Evolutionary conservation across 2,329 filamentous ascomycete genomes (phyloP), one percentile per base, ranked within the genome.

Genomic region (Aspergillus transmontanensis): DNA sequence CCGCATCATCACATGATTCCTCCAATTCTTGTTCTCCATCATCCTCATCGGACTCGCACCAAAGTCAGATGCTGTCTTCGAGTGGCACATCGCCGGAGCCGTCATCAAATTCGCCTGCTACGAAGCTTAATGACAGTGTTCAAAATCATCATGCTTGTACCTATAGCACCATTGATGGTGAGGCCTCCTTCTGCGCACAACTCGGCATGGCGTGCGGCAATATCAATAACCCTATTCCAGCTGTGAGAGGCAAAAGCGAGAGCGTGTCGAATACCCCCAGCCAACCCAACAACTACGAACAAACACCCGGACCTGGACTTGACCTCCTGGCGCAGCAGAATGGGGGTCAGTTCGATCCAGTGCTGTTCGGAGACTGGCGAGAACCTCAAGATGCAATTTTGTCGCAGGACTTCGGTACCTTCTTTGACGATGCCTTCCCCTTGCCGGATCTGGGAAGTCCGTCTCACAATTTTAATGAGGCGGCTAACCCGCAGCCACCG

Each of bases 331-430:
- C 89, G 45, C 89, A 90, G 71, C 91, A 96, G 75, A 94, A 93
- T 71, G 89, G 90, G 62, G 92, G 92, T 61, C 88, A 91, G 67
- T 97, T 98, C 72, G 94, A 98, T 66, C 94, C 95, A 0, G 89
- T 95, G 60, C 84, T 98, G 5, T 98, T 97, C 76, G 92, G 91
- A 59, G 92, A 93, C 70, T 98, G 97, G 79, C 89, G 95, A 58
- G 95, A 99, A 73, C 89, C 93, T 0, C 92, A 96, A 72, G 91
- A 93, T 62, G 94, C 90, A 60, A 85, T 96, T 16, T 80, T 96
- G 83, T 68, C 89, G 81, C 72, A 86, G 50, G 87, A 88, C 10
- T 91, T 96, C 68, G 91, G 92, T 60, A 90, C 82, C 23, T 89
- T 89, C 77, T 87, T 88, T 75, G 86, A 87, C 68, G 94, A 97